phyloP scores from a whole-genome alignment of 306 rosid species.

The Gillenia trifoliata region DNA sequence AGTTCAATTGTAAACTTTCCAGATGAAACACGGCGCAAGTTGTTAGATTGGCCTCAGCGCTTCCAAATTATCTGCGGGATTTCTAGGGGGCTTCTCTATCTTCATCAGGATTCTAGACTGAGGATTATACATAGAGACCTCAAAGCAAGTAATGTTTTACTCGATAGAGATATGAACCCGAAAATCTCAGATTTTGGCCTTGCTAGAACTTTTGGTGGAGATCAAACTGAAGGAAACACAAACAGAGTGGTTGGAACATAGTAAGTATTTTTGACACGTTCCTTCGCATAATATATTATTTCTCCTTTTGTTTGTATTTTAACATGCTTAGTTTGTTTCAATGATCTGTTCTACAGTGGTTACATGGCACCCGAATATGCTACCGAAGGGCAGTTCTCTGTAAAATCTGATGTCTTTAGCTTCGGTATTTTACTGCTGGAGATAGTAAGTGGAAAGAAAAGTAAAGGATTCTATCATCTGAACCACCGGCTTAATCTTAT shows the following conservation, averaged over 20 bases:
- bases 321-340: background rate
- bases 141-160: slow-evolving; percentile 53
- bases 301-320: background rate
- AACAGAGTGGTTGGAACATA: slow-evolving; percentile 60
- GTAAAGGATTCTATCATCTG: slow-evolving; percentile 27
- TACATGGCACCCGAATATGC: slow-evolving; percentile 38
- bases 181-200: slow-evolving; percentile 67
- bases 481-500: slow-evolving; percentile 30
- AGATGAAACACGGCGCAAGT: slow-evolving; percentile 11
- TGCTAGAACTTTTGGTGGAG: slow-evolving; percentile 46
- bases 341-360: slow-evolving; percentile 10
- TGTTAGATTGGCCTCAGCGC: slow-evolving; percentile 49
- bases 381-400: slow-evolving; percentile 20
- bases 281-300: background rate
- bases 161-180: slow-evolving; percentile 39
- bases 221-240: slow-evolving; percentile 51
- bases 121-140: slow-evolving; percentile 58
- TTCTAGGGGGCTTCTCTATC: slow-evolving; percentile 55
- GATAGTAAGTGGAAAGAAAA: slow-evolving; percentile 52
- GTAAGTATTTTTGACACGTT: slow-evolving; percentile 27
- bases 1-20: no score
- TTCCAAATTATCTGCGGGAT: slow-evolving; percentile 46
- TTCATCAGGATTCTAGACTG: slow-evolving; percentile 56
- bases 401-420: slow-evolving; percentile 34
- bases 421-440: slow-evolving; percentile 45